These are phyloP conservation scores for Actinomucor elegans DNA, from an alignment of 371 early-diverging fungal genomes.

Conservation along the genomic window DNA sequence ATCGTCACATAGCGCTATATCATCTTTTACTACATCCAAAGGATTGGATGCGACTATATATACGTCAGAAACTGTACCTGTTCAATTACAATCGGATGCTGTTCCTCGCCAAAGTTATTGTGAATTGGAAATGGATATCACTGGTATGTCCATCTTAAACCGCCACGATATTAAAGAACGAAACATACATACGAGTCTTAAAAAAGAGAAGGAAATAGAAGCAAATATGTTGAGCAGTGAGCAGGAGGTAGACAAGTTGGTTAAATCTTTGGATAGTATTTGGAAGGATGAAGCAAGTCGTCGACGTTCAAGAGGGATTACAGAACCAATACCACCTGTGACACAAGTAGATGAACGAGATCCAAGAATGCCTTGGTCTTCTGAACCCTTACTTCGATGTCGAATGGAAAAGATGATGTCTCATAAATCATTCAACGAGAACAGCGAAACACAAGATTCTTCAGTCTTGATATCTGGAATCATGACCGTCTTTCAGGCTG, in stretches of 20 bases:
- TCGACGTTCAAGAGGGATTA: conserved; percentile 9
- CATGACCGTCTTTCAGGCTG: conserved; percentile 48
- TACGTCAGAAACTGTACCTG: conserved; percentile 27
- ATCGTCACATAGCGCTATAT: neutral
- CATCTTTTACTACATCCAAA: neutral
- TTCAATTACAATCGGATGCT: conserved; percentile 16
- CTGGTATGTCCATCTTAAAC: conserved; percentile 67
- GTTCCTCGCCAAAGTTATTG: conserved; percentile 58
- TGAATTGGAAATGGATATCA: conserved; percentile 78
- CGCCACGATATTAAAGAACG: conserved; percentile 61
- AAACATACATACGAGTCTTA: conserved; percentile 36
- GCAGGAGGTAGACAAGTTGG: conserved; percentile 35
- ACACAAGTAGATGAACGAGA: conserved; percentile 16
- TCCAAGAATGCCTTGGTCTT: conserved; percentile 12
- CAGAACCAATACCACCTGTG: conserved; percentile 14
- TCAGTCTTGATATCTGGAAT: conserved; percentile 11
- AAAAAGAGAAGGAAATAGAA: conserved; percentile 2
- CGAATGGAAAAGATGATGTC: conserved; percentile 15
- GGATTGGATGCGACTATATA: conserved; percentile 5
- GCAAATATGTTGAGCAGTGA: neutral
- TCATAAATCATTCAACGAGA: neutral
- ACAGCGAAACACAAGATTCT: neutral
- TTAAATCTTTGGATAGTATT: conserved; percentile 55
- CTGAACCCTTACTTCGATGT: conserved; percentile 18
- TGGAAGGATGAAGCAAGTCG: conserved; percentile 55